These are phyloP conservation scores for Ceratobasidium sp. DNA, from an alignment of 1,284 basidiomycete genomes.

Conservation along the genomic window DNA sequence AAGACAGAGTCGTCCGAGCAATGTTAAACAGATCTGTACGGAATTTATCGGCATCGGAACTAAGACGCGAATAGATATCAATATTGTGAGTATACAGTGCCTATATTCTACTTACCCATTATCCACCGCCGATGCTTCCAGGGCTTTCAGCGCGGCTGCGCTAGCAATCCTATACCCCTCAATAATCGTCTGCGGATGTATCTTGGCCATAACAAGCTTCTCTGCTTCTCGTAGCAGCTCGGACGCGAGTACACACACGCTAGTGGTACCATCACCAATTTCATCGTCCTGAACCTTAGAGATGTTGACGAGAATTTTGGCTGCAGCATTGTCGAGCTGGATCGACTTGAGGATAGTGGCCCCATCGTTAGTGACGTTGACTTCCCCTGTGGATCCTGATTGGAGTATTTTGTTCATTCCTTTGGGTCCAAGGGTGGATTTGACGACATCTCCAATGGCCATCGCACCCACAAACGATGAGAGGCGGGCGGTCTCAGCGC, in stretches of 20 bases:
- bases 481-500: conserved; percentile 98
- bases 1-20: conserved; percentile 94
- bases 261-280: conserved; percentile 97
- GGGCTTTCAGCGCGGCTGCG: conserved; percentile 83
- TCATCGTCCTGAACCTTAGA: conserved; percentile 99
- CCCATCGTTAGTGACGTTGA: conserved; percentile 98
- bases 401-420: conserved; percentile 97
- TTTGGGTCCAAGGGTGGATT: conserved; percentile 97
- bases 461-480: conserved; percentile 98
- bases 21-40: conserved; percentile 95
- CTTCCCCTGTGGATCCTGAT: conserved; percentile 90
- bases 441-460: conserved; percentile 96
- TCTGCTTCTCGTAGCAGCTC: conserved; percentile 96
- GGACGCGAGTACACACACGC: conserved; percentile 92
- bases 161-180: conserved; percentile 97
- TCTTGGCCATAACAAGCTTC: conserved; percentile 91
- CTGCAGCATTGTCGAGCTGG: conserved; percentile 97
- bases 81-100: conserved; percentile 25
- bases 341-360: conserved; percentile 98
- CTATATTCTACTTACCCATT: conserved; percentile 72
- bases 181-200: conserved; percentile 99
- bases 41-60: conserved; percentile 81
- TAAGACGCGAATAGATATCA: conserved; percentile 54
- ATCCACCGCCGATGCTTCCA: conserved; percentile 87
- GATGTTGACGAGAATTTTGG: conserved; percentile 99